Evolutionary conservation across 2,329 filamentous ascomycete species (phyloP).

Genomic region (Fulvia fulva): DNA sequence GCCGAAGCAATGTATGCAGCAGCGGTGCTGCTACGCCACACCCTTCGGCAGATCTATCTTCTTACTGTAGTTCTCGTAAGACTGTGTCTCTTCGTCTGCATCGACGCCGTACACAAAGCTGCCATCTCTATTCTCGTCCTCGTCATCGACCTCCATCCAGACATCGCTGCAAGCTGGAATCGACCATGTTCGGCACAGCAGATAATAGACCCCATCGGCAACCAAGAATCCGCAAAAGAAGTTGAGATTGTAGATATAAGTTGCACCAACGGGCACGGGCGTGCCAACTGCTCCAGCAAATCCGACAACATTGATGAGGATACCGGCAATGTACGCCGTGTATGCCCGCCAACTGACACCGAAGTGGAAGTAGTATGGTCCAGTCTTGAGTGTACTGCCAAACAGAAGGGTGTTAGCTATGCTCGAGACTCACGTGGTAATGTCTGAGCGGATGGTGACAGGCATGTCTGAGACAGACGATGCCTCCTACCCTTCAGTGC

Average conservation of each 20-base stretch:
- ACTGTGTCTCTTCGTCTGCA: constrained; percentile 10
- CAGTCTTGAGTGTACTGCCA: constrained; percentile 58
- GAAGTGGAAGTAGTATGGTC: constrained; percentile 68
- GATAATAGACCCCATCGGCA: constrained; percentile 63
- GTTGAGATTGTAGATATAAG: constrained; percentile 85
- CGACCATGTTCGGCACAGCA: constrained; percentile 64
- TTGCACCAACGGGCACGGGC: constrained; percentile 69
- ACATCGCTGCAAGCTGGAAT: constrained; percentile 68
- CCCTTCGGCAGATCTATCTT: constrained; percentile 12
- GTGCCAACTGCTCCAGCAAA: constrained; percentile 77
- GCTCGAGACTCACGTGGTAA: no score
- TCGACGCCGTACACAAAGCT: constrained; percentile 31
- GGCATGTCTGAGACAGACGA: no score
- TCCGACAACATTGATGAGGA: constrained; percentile 85
- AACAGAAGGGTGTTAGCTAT: no score
- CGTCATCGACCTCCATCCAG: constrained; percentile 74
- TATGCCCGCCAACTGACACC: constrained; percentile 85
- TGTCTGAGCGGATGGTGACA: no score
- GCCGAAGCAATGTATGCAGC: neutral
- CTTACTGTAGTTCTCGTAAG: constrained; percentile 6
- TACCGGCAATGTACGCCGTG: constrained; percentile 74
- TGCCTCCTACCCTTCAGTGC: no score
- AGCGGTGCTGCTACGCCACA: neutral
- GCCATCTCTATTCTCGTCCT: constrained; percentile 40
- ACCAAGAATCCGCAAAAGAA: constrained; percentile 84